phyloP scores from a whole-genome alignment of 495 filamentous ascomycete species.

The Schizothecium vesticola region DNA sequence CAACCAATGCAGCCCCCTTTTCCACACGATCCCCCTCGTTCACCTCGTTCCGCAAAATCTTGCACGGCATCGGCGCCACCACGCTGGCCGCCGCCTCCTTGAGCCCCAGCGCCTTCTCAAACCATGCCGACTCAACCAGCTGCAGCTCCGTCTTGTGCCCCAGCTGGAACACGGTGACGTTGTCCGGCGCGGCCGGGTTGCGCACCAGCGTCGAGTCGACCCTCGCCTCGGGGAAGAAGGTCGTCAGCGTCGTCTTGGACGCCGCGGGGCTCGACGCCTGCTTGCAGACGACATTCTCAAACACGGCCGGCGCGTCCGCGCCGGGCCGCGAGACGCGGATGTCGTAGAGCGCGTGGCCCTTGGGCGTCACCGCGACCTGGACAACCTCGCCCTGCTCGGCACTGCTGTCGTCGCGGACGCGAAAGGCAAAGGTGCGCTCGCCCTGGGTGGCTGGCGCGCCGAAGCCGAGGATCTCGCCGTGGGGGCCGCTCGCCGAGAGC shows the following conservation, averaged over 20 bases:
- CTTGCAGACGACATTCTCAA: conserved; percentile 41
- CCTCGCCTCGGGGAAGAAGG: conserved; percentile 70
- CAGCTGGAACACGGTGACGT: conserved; percentile 73
- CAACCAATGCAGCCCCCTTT: conserved; percentile 83
- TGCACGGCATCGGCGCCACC: conserved; percentile 87
- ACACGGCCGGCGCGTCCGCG: conserved; percentile 29
- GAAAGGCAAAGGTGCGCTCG: conserved; percentile 52
- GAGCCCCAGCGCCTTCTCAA: conserved; percentile 76
- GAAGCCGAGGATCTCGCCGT: conserved; percentile 54
- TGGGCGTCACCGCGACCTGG: conserved; percentile 61
- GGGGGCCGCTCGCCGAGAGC: conserved; percentile 26
- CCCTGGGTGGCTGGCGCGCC: conserved; percentile 30
- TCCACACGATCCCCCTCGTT: conserved; percentile 72
- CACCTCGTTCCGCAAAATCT: conserved; percentile 80
- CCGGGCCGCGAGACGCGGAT: conserved; percentile 50
- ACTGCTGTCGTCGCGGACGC: conserved; percentile 38
- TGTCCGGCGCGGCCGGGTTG: conserved; percentile 51
- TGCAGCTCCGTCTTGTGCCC: conserved; percentile 71
- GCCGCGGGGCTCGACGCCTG: conserved; percentile 19
- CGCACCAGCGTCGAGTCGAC: conserved; percentile 75
- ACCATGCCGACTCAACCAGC: conserved; percentile 67
- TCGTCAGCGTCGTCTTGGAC: conserved; percentile 39
- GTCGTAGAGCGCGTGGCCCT: conserved; percentile 56
- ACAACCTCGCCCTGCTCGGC: conserved; percentile 42
- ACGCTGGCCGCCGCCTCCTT: conserved; percentile 80